Evolutionary conservation across 2,329 filamentous ascomycete genomes (phyloP).

Genomic region (Pseudogymnoascus sp.): DNA sequence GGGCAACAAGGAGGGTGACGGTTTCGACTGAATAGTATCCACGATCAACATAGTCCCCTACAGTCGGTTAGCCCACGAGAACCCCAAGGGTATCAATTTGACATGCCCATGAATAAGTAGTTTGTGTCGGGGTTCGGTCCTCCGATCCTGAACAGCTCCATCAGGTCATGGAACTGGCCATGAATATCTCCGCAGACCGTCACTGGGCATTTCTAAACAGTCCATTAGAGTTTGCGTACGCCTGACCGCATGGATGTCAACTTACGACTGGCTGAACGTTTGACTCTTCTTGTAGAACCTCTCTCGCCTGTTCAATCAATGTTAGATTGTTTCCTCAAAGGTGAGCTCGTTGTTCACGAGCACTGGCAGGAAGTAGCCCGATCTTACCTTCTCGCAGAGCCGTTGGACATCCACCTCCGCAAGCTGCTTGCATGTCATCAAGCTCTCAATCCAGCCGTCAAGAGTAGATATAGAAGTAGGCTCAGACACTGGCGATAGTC

Average conservation of each 20-base stretch:
- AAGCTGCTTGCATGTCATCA: conserved; percentile 99
- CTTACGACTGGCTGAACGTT: conserved; percentile 98
- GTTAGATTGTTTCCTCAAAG: neutral
- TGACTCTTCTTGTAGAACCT: conserved; percentile 94
- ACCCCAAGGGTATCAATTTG: neutral
- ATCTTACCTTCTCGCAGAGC: conserved; percentile 89
- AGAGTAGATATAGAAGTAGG: conserved; percentile 85
- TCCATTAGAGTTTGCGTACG: neutral
- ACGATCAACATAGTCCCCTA: conserved; percentile 93
- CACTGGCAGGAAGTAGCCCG: neutral
- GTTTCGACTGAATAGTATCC: conserved; percentile 98
- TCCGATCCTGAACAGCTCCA: conserved; percentile 92
- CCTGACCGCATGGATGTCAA: conserved; percentile 16
- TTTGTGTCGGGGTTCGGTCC: conserved; percentile 93
- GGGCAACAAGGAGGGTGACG: conserved; percentile 86
- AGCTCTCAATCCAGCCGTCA: conserved; percentile 96
- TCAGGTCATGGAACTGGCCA: conserved; percentile 91
- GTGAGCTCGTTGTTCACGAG: neutral
- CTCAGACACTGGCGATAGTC: conserved; percentile 70
- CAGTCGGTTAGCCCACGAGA: neutral
- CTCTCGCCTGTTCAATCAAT: conserved; percentile 60
- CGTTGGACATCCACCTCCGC: conserved; percentile 90
- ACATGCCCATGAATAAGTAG: conserved; percentile 90
- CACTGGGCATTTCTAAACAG: conserved; percentile 8
- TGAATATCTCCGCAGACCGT: conserved; percentile 86